phyloP scores from a whole-genome alignment of 495 filamentous ascomycete species.

The Aspergillus indologenus region DNA sequence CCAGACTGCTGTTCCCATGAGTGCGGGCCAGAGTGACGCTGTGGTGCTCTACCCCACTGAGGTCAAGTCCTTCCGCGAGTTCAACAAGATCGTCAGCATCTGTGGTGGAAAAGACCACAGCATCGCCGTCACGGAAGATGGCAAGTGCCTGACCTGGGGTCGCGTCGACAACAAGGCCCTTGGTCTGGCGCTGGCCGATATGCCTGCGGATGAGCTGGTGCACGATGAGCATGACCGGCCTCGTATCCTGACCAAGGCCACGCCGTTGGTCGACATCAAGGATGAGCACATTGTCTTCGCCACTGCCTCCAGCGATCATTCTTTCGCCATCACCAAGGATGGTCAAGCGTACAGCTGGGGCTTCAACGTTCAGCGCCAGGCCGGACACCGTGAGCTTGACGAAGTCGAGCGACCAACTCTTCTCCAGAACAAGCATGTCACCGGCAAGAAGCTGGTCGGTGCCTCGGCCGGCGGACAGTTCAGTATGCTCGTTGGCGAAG shows the following conservation, averaged over 20 bases:
- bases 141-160: slow-evolving; percentile 66
- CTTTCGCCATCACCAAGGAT: slow-evolving; percentile 54
- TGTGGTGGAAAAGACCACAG: slow-evolving; percentile 69
- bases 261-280: slow-evolving; percentile 29
- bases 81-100: slow-evolving; percentile 46
- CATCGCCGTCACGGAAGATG: slow-evolving; percentile 57
- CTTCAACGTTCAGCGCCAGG: slow-evolving; percentile 64
- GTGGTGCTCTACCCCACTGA: slow-evolving; percentile 44
- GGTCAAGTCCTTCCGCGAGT: slow-evolving; percentile 48
- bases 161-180: slow-evolving; percentile 62
- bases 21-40: slow-evolving; percentile 53
- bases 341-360: slow-evolving; percentile 70
- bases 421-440: slow-evolving; percentile 61
- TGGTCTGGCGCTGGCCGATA: slow-evolving; percentile 50
- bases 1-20: slow-evolving; percentile 63
- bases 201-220: slow-evolving; percentile 55
- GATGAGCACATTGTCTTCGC: slow-evolving; percentile 30
- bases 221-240: slow-evolving; percentile 52
- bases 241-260: slow-evolving; percentile 56
- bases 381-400: slow-evolving; percentile 61
- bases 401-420: slow-evolving; percentile 56
- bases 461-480: slow-evolving; percentile 67
- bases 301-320: slow-evolving; percentile 54
- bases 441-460: slow-evolving; percentile 53
- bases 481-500: slow-evolving; percentile 50